Percentiles rank a stretch among this genome's conserved stretches.
phyloP scores from a whole-genome alignment of 139 green algal genomes.

The Spirogloea muscicola region DNA sequence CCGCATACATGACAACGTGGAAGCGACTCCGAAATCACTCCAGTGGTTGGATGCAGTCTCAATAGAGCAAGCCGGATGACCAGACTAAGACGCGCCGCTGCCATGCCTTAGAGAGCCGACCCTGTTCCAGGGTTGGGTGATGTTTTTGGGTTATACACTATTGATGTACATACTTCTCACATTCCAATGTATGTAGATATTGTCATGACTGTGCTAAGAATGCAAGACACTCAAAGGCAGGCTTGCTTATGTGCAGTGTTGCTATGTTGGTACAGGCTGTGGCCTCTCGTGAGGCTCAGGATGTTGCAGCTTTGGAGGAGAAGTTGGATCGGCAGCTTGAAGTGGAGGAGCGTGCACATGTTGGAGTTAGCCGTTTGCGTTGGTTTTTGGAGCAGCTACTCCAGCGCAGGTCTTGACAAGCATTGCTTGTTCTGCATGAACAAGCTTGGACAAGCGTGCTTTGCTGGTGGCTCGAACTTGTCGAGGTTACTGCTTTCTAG shows the following conservation, averaged over 20 bases:
- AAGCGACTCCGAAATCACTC: too few species aligned
- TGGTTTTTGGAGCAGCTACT: conserved; percentile 88
- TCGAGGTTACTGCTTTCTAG: too few species aligned
- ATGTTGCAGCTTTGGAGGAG: conserved; percentile 64
- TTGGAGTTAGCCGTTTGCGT: conserved; percentile 78
- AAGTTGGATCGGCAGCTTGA: conserved; percentile 64
- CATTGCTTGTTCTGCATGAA: neutral
- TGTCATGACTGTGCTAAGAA: too few species aligned
- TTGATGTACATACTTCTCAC: neutral
- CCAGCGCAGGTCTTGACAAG: conserved; percentile 43
- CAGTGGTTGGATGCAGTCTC: too few species aligned
- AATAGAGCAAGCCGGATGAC: neutral
- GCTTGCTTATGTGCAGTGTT: neutral
- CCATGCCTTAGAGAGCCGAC: too few species aligned
- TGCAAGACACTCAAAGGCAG: too few species aligned
- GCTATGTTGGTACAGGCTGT: conserved; percentile 58
- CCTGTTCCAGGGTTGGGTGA: too few species aligned
- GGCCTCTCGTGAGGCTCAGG: conserved; percentile 63
- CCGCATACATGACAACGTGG: neutral
- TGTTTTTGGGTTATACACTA: neutral
- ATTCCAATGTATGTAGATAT: neutral
- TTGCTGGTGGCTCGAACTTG: neutral
- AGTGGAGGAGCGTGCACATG: conserved; percentile 63
- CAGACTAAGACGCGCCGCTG: too few species aligned
- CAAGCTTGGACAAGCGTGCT: neutral